phyloP scores from a whole-genome alignment of 2,329 filamentous ascomycete genomes.

The Colletotrichum sp. region DNA sequence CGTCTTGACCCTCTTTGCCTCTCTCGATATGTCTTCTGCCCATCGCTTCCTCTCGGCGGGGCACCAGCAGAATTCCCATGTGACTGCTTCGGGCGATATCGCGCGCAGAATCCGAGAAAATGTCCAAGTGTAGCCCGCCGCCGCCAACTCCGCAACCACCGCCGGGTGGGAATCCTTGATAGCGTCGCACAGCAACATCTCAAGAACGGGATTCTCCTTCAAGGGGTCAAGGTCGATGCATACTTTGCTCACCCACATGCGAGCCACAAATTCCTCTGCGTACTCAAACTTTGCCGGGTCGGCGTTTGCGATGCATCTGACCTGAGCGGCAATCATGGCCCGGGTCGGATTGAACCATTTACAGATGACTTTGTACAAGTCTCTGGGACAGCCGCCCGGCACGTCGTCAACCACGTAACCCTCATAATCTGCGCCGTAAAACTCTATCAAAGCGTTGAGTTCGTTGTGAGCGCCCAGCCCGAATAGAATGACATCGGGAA shows the following conservation, averaged over 20 bases:
- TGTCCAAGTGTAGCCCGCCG: neutral
- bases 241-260: neutral
- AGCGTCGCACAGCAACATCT: neutral
- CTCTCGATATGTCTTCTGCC: neutral
- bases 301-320: neutral
- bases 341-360: neutral
- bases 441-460: neutral
- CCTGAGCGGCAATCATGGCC: neutral
- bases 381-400: neutral
- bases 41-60: neutral
- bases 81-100: neutral
- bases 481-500: accelerated
- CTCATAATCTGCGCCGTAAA: neutral
- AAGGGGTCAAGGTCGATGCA: neutral
- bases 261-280: accelerated
- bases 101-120: accelerated
- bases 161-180: neutral
- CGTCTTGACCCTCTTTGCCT: neutral
- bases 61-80: too few relatives aligned
- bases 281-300: neutral
- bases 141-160: accelerated
- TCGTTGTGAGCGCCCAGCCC: neutral
- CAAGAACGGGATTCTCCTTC: neutral
- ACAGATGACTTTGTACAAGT: accelerated
- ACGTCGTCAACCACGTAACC: too few relatives aligned